Evolutionary conservation across 164 flowering plant genomes (phyloP).

Genomic region (Dillenia suffruticosa): DNA sequence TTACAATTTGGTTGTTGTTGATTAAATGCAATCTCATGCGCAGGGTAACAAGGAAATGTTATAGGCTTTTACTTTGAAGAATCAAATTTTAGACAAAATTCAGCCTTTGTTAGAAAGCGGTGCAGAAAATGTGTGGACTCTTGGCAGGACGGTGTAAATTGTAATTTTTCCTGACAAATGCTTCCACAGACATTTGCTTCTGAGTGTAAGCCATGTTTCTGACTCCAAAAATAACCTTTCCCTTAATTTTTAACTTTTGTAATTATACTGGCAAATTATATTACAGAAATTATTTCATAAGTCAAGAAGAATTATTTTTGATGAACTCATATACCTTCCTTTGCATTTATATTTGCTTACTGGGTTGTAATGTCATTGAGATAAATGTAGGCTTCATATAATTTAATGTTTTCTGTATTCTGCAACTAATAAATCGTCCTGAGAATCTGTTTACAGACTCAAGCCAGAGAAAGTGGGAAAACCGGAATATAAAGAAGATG

Average conservation of each 20-base stretch:
- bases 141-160: conserved; percentile 39
- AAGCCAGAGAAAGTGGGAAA: too few species aligned
- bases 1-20: not conserved
- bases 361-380: too few species aligned
- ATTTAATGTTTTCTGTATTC: too few species aligned
- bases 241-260: conserved; percentile 22
- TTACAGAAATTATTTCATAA: conserved; percentile 2
- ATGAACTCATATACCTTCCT: too few species aligned
- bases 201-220: conserved; percentile 29
- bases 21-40: conserved; percentile 4
- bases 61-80: not conserved
- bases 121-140: conserved; percentile 17
- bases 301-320: not conserved
- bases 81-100: conserved; percentile 9
- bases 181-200: conserved; percentile 26
- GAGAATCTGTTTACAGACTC: too few species aligned
- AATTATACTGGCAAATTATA: conserved; percentile 11
- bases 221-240: conserved; percentile 27
- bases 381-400: too few species aligned
- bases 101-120: conserved; percentile 12
- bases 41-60: not conserved
- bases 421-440: too few species aligned
- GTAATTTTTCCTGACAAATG: conserved; percentile 41
- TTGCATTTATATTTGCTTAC: too few species aligned
- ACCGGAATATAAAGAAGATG: too few species aligned